Evolutionary conservation across 1,284 basidiomycete genomes (phyloP).

Genomic region (Trichosporon faecale): DNA sequence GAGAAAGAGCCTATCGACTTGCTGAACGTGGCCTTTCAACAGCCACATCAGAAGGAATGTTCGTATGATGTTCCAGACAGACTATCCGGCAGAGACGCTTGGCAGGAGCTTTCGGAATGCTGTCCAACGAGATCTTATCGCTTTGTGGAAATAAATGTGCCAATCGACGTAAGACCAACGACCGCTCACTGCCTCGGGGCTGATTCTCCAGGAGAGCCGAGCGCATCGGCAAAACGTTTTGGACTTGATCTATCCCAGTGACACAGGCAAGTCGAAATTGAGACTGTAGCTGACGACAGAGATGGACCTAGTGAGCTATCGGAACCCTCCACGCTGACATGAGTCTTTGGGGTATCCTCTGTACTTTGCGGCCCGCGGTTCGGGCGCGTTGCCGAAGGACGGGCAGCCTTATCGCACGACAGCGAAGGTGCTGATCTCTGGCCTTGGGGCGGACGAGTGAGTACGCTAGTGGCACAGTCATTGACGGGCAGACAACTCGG

Average conservation of each 20-base stretch:
- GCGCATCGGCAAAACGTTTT: slow-evolving; percentile 61
- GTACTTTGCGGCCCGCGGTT: slow-evolving; percentile 84
- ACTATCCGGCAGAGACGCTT: slow-evolving; percentile 70
- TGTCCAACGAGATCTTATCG: slow-evolving; percentile 80
- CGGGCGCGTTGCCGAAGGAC: slow-evolving; percentile 60
- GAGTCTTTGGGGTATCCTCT: slow-evolving; percentile 87
- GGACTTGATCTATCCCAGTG: slow-evolving; percentile 72
- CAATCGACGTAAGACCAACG: slow-evolving; percentile 64
- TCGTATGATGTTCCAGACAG: slow-evolving; percentile 76
- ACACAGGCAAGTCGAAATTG: slow-evolving; percentile 54
- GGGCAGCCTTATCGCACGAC: slow-evolving; percentile 62
- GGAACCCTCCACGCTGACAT: slow-evolving; percentile 2
- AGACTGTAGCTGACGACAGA: slow-evolving; percentile 51
- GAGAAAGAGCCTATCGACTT: slow-evolving; percentile 80
- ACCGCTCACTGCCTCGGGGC: too few species aligned
- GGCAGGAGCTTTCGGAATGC: slow-evolving; percentile 68
- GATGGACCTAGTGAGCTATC: slow-evolving; percentile 76
- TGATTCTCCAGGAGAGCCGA: slow-evolving; percentile 67
- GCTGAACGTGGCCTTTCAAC: slow-evolving; percentile 94
- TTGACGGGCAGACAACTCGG: slow-evolving; percentile 63
- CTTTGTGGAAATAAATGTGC: slow-evolving; percentile 84
- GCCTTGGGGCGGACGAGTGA: slow-evolving; percentile 87
- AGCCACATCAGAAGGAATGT: slow-evolving; percentile 63
- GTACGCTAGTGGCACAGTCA: slow-evolving; percentile 12
- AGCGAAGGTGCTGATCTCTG: slow-evolving; percentile 82